Conservation (phyloP, 495 filamentous ascomycete species). For the Penicillium manginii region DNA sequence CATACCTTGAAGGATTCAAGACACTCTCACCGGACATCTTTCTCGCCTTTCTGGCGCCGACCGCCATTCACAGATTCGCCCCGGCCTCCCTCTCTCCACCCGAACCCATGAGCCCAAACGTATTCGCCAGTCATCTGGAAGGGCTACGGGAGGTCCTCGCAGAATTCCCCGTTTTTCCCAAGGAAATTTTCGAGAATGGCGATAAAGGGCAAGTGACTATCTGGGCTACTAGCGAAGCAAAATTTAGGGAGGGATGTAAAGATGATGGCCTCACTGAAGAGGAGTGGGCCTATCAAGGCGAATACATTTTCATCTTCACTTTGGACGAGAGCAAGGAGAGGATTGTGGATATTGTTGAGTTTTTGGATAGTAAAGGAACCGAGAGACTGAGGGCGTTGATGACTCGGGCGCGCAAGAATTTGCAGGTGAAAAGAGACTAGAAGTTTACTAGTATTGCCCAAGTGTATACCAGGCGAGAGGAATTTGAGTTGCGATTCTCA, state of each 20-base stretch:
- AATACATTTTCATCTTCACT: conserved; percentile 48
- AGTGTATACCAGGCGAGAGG: too few relatives aligned
- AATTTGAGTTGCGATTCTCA: too few relatives aligned
- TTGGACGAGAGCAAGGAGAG: conserved; percentile 39
- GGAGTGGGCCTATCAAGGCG: conserved; percentile 26
- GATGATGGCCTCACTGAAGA: conserved; percentile 22
- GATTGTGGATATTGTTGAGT: conserved; percentile 38
- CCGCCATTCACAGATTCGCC: conserved; percentile 25
- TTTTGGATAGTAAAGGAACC: conserved; percentile 33
- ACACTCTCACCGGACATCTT: conserved; percentile 13
- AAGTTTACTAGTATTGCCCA: too few relatives aligned
- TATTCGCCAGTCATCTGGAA: conserved; percentile 21
- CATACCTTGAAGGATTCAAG: conserved; percentile 14
- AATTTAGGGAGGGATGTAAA: conserved; percentile 18
- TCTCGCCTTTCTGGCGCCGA: conserved; percentile 22
- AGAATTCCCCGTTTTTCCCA: conserved; percentile 25
- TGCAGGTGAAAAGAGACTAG: conserved; percentile 8
- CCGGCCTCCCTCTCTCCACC: conserved; percentile 28
- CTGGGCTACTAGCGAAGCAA: conserved; percentile 26
- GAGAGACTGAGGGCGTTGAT: conserved; percentile 9
- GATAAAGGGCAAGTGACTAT: conserved; percentile 27
- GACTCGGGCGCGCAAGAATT: conserved; percentile 7
- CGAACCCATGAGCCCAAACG: conserved; percentile 15
- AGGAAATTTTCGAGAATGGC: conserved; percentile 31
- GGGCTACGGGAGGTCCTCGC: conserved; percentile 22